phyloP scores from a whole-genome alignment of 257 asterid genomes.

The Galeopsis tetrahit region DNA sequence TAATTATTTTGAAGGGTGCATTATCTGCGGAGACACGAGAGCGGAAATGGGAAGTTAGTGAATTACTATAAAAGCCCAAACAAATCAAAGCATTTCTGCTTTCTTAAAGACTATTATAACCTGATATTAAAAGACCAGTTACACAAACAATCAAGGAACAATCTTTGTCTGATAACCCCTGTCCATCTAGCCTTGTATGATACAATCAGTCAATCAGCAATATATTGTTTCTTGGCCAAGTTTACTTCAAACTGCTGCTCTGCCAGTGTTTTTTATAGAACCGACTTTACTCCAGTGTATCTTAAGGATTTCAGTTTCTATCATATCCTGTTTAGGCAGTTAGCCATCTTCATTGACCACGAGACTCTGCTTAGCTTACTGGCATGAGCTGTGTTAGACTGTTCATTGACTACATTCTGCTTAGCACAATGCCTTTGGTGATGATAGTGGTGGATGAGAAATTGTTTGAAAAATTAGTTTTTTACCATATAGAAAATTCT shows the following conservation, averaged over 20 bases:
- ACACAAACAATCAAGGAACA: neutral
- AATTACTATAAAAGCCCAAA: slow-evolving; percentile 1
- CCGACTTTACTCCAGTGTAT: neutral
- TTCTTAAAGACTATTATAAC: neutral
- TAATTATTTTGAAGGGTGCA: neutral
- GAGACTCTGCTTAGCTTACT: slow-evolving; percentile 1
- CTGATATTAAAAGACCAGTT: slow-evolving; percentile 9
- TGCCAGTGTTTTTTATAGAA: neutral
- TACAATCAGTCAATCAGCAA: neutral
- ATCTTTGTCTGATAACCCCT: neutral
- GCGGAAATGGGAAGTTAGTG: neutral
- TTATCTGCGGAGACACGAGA: slow-evolving; percentile 6
- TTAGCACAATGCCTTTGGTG: slow-evolving; percentile 17
- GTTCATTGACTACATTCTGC: slow-evolving; percentile 8
- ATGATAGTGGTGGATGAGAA: slow-evolving; percentile 6
- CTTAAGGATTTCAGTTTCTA: slow-evolving; percentile 12
- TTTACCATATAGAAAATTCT: neutral
- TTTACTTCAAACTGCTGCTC: neutral
- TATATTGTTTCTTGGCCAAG: slow-evolving; percentile 14
- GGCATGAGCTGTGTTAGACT: neutral
- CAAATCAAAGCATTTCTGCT: neutral
- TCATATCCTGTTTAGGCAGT: slow-evolving; percentile 1
- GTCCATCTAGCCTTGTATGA: slow-evolving; percentile 2
- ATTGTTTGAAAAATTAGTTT: neutral
- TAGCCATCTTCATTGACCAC: neutral